These are phyloP conservation scores for Fusarium metavorans DNA, from an alignment of 2,329 filamentous ascomycete species.

Conservation along the genomic window DNA sequence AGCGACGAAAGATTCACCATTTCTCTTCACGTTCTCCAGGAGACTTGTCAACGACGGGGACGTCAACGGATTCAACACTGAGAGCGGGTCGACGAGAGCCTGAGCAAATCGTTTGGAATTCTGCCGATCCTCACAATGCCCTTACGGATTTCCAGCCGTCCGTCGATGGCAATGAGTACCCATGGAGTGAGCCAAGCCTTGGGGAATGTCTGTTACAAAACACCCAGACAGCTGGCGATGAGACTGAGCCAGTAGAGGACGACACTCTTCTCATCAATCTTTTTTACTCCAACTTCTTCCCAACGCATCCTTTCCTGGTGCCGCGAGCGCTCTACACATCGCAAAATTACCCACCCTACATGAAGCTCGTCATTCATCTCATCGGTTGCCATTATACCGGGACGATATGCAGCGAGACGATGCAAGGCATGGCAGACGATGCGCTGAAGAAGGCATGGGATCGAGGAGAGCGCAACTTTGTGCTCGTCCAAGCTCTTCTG, in stretches of 20 bases:
- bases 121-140: background rate
- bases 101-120: constrained; percentile 19
- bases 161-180: background rate
- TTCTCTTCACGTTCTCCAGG: background rate
- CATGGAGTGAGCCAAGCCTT: background rate
- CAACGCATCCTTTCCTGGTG: background rate
- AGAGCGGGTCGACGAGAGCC: background rate
- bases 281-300: constrained; percentile 5
- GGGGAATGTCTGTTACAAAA: background rate
- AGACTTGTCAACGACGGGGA: background rate
- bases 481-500: background rate
- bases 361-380: constrained; percentile 9
- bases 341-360: constrained; percentile 1
- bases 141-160: background rate
- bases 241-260: background rate
- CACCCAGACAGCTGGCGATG: background rate
- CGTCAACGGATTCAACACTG: background rate
- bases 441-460: constrained; percentile 2
- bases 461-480: background rate
- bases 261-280: constrained; percentile 3
- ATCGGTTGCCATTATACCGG: constrained; percentile 15
- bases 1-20: constrained; percentile 5
- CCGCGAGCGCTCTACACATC: background rate
- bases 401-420: constrained; percentile 12
- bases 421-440: constrained; percentile 1